Evolutionary conservation across 1,284 basidiomycete species (phyloP), one percentile per base, ranked within the genome.

Genomic region (Phellinidium pouzarii): DNA sequence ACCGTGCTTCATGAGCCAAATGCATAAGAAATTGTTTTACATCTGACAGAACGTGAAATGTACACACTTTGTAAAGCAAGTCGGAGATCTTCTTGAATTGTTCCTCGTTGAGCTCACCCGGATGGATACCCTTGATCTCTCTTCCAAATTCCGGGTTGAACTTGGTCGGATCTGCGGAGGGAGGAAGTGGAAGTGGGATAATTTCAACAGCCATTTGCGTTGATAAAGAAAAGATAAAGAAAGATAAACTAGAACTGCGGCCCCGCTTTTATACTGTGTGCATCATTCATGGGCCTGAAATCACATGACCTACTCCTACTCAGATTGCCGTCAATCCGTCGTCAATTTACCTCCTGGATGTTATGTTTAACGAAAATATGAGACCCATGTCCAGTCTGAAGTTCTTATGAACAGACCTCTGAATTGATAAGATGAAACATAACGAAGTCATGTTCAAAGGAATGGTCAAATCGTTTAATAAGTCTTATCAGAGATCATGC

Each of bases 81-180:
- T 82, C 69, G 56, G 77, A 66, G 56, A 88, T 70, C 65, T 84
- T 73, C 22, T 75, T 66, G 60, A 84, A 78, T 61, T 82, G 67
- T 23, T 74, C 73, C n/a, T 71, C 64, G 3, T 72, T 72, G 52
- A 82, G 70, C n/a, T 68, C 68, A 0, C 74, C 79, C 2, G 82
- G 82, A 60, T 82, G 67, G 50, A 82, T 69, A 11, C 80, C 82
- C 51, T 72, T 74, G 38, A 87, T 82, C 63, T 82, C 72, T 37
- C 83, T 72, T 4, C 85, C 86, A 67, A 88, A 86, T 53, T 78
- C 67, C 25, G 64, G 60, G 20, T 29, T 48, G 61, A 88, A 81
- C 64, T 75, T 75, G 26, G 73, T 66, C 6, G 77, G 64, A 64
- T 85, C 76, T 11, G 80, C 83, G 36, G 78, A 75, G 14, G 75